Base-by-base conservation (phyloP, 306 rosid species). In the Lablab purpureus region DNA sequence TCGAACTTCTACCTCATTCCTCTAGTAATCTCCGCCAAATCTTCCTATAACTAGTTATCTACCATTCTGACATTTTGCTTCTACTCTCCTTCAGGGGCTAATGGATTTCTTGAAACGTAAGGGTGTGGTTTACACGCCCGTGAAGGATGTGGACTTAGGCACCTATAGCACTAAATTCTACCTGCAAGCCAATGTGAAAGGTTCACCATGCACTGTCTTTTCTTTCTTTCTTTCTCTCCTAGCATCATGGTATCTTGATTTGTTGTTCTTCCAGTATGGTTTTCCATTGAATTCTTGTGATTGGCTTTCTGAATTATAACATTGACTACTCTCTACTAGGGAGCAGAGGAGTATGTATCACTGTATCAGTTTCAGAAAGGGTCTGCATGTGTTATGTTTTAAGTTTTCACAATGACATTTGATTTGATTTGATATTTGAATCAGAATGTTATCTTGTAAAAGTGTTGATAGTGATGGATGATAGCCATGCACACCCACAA, bases 181-280 rank as follows among this genome's bases (percentile, higher is more conserved):
- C 84, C 89, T 89, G 34, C 90, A 70, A 76, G 97, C 98, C 67
- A 75, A 92, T 81, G 98, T 94, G 80, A 92, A 92, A 91, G 98
- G 98, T 91, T 64, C 78, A 37, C 49, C 14, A 67, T 50, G 47
- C 55, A 49, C 13, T 73, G 11, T 34, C 27, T n/a, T 77, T 22
- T 50, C 21, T 30, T 63, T 22, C 9, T 10, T 14, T 7, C 41
- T 63, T 58, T 34, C 40, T 34, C 9, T 75, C n/a, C 52, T 51
- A 27, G n/a, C n/a, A 34, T 13, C 5, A 41, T 43, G 6, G 51
- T 11, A 3, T 30, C 64, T 19, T 21, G 7, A n/a, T 49, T 41
- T 60, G 19, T 34, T 30, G 1, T 62, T 52, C 51, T 64, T 10
- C 65, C 37, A 4, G 9, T 25, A 19, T 70, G 19, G 10, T 62